Evolutionary conservation across 164 flowering plant species (phyloP).

Genomic region (Taxillus chinensis): DNA sequence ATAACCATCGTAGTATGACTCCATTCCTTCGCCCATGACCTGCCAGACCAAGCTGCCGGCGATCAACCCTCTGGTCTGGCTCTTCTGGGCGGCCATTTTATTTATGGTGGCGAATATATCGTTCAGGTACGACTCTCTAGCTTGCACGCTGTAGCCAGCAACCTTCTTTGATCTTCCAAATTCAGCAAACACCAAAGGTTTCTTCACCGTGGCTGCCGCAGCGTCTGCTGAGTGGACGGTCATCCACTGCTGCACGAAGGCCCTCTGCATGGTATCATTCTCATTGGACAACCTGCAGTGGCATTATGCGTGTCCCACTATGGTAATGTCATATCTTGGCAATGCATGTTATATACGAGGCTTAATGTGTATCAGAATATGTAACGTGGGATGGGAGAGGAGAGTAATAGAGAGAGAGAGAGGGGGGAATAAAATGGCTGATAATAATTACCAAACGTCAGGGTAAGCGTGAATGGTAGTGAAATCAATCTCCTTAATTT

Average conservation of each 20-base stretch:
- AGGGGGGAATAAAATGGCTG: no score
- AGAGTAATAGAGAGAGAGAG: no score
- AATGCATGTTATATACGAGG: no score
- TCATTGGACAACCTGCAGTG: constrained; percentile 21
- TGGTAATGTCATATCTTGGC: no score
- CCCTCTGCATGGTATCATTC: constrained; percentile 11
- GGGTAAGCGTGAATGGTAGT: constrained; percentile 36
- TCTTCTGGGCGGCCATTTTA: constrained; percentile 7
- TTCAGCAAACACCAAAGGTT: constrained; percentile 24
- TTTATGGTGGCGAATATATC: constrained; percentile 10
- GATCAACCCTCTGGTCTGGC: constrained; percentile 11
- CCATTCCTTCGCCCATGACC: constrained; percentile 24
- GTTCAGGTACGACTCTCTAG: constrained; percentile 15
- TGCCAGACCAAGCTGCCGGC: constrained; percentile 33
- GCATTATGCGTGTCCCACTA: no score
- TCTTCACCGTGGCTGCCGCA: constrained; percentile 8
- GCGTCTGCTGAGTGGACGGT: constrained; percentile 20
- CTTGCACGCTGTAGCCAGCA: constrained; percentile 11
- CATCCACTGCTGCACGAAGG: constrained; percentile 24
- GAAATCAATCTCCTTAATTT: constrained; percentile 29
- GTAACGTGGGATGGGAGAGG: no score
- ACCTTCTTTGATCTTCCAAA: constrained; percentile 27
- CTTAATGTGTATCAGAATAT: no score
- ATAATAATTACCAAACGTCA: constrained; percentile 23
- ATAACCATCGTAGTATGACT: constrained; percentile 22